Evolutionary conservation across 176 grass and related monocot species (phyloP).

Genomic region (Carex scoparia): DNA sequence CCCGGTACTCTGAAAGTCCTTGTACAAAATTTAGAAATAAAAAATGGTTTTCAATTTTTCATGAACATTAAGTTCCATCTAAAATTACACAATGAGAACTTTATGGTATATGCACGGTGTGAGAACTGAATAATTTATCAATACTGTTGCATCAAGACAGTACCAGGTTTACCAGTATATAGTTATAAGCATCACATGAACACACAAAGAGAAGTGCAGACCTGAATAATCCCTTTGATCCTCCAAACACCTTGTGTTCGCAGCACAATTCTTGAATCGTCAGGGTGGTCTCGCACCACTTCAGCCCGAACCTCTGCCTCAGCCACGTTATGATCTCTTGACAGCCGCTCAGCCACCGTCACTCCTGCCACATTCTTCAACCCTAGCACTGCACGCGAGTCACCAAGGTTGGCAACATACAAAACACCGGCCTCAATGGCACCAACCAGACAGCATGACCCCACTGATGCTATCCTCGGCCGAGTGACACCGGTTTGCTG

Average conservation of each 20-base stretch:
- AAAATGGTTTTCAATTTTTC: not conserved
- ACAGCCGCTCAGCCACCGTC: constrained; percentile 51
- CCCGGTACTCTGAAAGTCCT: not conserved
- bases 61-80: not conserved
- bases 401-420: constrained; percentile 27
- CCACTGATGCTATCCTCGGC: constrained; percentile 25
- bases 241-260: constrained; percentile 67
- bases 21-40: not conserved
- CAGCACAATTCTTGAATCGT: constrained; percentile 58
- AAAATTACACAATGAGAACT: not conserved
- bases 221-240: constrained; percentile 73
- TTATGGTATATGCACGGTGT: not conserved
- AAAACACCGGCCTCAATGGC: constrained; percentile 12
- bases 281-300: constrained; percentile 37
- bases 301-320: constrained; percentile 53
- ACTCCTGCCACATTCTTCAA: not conserved
- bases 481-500: not conserved
- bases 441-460: constrained; percentile 34
- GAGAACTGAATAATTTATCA: not conserved
- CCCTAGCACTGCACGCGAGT: constrained; percentile 28
- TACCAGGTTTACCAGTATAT: not conserved
- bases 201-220: not conserved
- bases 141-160: not conserved
- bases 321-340: constrained; percentile 67
- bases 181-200: not conserved